phyloP scores from a whole-genome alignment of 352 stramenopile genomes.

The Globisporangium yorkense region DNA sequence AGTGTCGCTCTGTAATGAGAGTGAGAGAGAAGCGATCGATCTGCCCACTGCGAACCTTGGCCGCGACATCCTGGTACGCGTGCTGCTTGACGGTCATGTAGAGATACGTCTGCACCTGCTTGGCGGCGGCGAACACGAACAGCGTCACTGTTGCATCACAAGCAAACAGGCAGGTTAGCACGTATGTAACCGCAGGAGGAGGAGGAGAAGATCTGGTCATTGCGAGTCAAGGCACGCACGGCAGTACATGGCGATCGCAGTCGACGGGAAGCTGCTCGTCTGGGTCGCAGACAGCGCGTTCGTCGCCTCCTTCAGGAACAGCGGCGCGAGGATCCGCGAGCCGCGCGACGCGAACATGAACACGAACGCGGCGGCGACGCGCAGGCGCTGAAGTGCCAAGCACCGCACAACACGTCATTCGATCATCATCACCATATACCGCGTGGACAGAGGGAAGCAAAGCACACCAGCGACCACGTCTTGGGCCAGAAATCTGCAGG shows the following conservation, averaged over 20 bases:
- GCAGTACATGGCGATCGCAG: slow-evolving; percentile 58
- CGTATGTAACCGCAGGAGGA: background rate
- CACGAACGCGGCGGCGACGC: slow-evolving; percentile 50
- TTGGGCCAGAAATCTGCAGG: slow-evolving; percentile 66
- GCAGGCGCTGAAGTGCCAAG: slow-evolving; percentile 27
- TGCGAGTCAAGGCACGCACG: slow-evolving; percentile 14
- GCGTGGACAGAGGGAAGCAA: too few species aligned
- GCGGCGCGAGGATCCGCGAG: slow-evolving; percentile 54
- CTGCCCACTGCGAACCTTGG: slow-evolving; percentile 30
- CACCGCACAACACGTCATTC: too few species aligned
- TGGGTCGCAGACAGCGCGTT: slow-evolving; percentile 38
- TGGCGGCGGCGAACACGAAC: slow-evolving; percentile 80
- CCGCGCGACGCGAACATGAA: slow-evolving; percentile 71
- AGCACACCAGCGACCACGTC: slow-evolving; percentile 49
- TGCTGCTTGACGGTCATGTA: slow-evolving; percentile 95
- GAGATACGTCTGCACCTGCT: slow-evolving; percentile 92
- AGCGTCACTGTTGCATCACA: slow-evolving; percentile 25
- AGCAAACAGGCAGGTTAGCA: background rate
- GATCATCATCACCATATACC: too few species aligned
- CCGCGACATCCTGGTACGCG: slow-evolving; percentile 94
- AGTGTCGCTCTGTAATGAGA: background rate
- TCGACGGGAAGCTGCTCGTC: slow-evolving; percentile 32
- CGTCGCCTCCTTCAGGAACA: slow-evolving; percentile 71
- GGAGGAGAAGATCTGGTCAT: background rate
- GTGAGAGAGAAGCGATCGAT: background rate